Evolutionary conservation across 1,284 basidiomycete species (phyloP), one percentile per base, ranked within the genome.

Genomic region (Naganishia albida): DNA sequence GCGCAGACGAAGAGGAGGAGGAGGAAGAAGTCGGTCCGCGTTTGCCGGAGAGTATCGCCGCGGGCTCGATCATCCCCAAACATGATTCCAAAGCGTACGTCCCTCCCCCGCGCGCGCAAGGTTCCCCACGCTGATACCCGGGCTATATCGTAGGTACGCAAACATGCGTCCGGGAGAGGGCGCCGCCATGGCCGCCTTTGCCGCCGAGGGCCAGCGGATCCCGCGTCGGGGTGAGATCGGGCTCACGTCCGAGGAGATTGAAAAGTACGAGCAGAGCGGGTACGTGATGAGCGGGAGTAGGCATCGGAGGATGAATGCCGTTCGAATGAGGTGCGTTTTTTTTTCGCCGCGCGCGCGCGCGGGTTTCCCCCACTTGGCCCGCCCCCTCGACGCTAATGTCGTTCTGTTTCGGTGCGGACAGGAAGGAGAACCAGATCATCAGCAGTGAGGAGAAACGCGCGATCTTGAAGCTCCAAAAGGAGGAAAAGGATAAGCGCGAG

Each of bases 211-310:
- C 64, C 78, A 87, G 62, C 93, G 95, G 74, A 99, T 99, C 73
- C 95, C 95, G 3, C 91, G 95, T 66, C 91, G 96, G 83, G 96
- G 95, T 80, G 95, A 99, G 81, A 98, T 99, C 72, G 96, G 95
- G 54, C 81, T 99, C 67, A 88, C 89, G 16, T 86, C 89, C 8
- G 86, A 88, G 26, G 86, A 91, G 76, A 99, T 99, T 72, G 91
- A 89, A 23, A 78, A 84, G 72, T 97, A 85, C 80, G 95, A 99
- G 81, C 74, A 82, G 43, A 89, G 89, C 18, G 95, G 95, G n/a
- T 99, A 95, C 78, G 95, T 99, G 64, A 99, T 99, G 96, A 93
- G 90, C 73, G 95, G 95, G 49, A 90, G 87, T 74, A 83, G 95
- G 64, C 94, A 99, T 77, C 83, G 87, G 69, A 84, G 90, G 74